Conservation (phyloP, 2,329 filamentous ascomycete species). For the Xylaria polymorpha region DNA sequence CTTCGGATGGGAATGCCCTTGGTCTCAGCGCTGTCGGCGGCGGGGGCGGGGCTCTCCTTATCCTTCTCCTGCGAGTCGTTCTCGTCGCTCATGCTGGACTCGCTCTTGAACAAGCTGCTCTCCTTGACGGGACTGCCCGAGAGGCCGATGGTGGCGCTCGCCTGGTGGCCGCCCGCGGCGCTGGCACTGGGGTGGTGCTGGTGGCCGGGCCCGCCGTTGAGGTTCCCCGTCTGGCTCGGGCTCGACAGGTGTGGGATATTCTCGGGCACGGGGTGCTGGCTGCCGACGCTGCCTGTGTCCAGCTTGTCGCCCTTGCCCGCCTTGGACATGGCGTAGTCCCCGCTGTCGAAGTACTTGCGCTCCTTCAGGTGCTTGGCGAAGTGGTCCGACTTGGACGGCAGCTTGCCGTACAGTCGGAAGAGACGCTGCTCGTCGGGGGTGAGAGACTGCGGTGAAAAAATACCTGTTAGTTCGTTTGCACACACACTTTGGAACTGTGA, state of each 20-base stretch:
- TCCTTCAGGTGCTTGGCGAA: conserved; percentile 99
- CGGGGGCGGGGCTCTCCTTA: conserved; percentile 53
- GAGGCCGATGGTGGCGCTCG: conserved; percentile 50
- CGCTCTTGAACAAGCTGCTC: conserved; percentile 84
- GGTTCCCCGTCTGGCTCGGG: conserved; percentile 61
- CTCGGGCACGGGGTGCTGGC: conserved; percentile 92
- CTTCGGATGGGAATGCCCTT: conserved; percentile 73
- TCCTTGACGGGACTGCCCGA: conserved; percentile 90
- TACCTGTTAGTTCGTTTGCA: conserved; percentile 12
- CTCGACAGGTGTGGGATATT: conserved; percentile 92
- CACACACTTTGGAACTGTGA: background rate
- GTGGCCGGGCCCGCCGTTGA: conserved; percentile 53
- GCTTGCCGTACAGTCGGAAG: conserved; percentile 97
- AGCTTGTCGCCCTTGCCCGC: conserved; percentile 95
- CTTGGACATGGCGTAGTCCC: conserved; percentile 96
- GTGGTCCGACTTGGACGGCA: conserved; percentile 94
- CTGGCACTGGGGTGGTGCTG: conserved; percentile 50
- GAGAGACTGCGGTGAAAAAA: conserved; percentile 73
- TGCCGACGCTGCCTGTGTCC: conserved; percentile 92
- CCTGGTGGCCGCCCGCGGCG: conserved; percentile 58
- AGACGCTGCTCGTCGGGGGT: conserved; percentile 95
- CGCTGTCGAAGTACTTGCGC: conserved; percentile 98
- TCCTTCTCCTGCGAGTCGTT: conserved; percentile 55
- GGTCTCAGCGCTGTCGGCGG: conserved; percentile 61
- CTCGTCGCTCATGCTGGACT: conserved; percentile 73